Conservation (phyloP, 805 yeast genomes). For the Candida incommunis region DNA sequence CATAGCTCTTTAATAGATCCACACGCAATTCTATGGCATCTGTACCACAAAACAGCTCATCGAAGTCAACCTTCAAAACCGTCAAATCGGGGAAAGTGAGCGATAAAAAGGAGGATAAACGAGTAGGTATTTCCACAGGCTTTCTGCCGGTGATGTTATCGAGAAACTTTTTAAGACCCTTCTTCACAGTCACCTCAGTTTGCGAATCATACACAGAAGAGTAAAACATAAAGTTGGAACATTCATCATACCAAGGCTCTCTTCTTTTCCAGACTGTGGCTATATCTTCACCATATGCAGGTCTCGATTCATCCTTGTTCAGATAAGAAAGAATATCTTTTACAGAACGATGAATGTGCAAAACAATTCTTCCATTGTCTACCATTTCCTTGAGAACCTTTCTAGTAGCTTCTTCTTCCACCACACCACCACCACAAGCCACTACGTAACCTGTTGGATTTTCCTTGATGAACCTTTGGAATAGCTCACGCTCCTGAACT, state of each 20-base stretch:
- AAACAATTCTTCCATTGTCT: constrained; percentile 57
- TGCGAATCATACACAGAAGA: constrained; percentile 54
- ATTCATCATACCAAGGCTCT: constrained; percentile 61
- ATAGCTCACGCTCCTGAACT: constrained; percentile 41
- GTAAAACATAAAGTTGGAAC: constrained; percentile 65
- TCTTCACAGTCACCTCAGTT: constrained; percentile 38
- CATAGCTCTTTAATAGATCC: constrained; percentile 42
- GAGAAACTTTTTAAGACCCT: constrained; percentile 45
- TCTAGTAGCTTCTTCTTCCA: constrained; percentile 63
- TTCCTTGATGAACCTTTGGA: constrained; percentile 32
- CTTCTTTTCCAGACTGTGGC: constrained; percentile 74
- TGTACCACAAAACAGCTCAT: constrained; percentile 48
- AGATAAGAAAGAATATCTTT: constrained; percentile 66
- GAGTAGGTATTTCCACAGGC: constrained; percentile 25
- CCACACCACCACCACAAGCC: constrained; percentile 95
- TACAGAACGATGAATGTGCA: constrained; percentile 82
- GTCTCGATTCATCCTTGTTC: constrained; percentile 68
- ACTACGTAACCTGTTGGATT: constrained; percentile 46
- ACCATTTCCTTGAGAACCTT: constrained; percentile 40
- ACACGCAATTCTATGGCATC: constrained; percentile 77
- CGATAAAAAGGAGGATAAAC: constrained; percentile 52
- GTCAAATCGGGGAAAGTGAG: constrained; percentile 52
- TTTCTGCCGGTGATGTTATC: constrained; percentile 45
- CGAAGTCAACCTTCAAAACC: constrained; percentile 29
- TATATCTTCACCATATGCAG: constrained; percentile 73